Percentiles rank a stretch among this genome's conserved stretches.
Evolutionary conservation across 2,329 filamentous ascomycete genomes (phyloP).

Genomic region (Fusarium globosum): DNA sequence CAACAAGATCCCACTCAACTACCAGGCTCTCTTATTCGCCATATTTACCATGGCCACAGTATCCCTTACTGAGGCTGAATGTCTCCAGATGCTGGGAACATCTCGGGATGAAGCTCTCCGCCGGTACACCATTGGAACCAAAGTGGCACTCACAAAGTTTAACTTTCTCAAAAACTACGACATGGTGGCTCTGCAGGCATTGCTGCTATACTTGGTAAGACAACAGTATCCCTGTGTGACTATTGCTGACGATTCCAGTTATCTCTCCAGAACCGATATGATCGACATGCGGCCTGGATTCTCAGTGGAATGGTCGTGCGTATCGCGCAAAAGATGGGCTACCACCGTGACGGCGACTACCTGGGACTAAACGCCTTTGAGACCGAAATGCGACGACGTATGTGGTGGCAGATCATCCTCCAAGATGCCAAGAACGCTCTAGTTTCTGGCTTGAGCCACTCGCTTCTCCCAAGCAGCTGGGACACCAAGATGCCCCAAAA

Average conservation of each 20-base stretch:
- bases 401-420: conserved; percentile 74
- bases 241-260: conserved; percentile 52
- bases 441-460: conserved; percentile 66
- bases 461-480: conserved; percentile 63
- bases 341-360: conserved; percentile 70
- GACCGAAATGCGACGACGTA: conserved; percentile 72
- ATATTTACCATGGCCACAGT: conserved; percentile 73
- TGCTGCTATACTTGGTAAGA: conserved; percentile 67
- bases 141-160: conserved; percentile 60
- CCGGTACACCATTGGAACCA: conserved; percentile 63
- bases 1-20: conserved; percentile 63
- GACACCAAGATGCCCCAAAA: conserved; percentile 68
- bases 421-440: conserved; percentile 68
- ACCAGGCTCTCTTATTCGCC: conserved; percentile 71
- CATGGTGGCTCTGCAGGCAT: conserved; percentile 67
- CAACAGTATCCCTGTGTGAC: background rate
- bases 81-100: conserved; percentile 62
- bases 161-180: conserved; percentile 70
- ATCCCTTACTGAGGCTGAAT: conserved; percentile 67
- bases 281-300: conserved; percentile 70
- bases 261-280: conserved; percentile 67
- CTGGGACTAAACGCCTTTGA: conserved; percentile 71
- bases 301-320: conserved; percentile 70
- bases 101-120: conserved; percentile 61
- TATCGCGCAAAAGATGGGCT: conserved; percentile 74